Percentiles rank a stretch among this genome's conserved stretches.
Conservation (phyloP, 2,329 filamentous ascomycete genomes). For the Scytalidium lignicola region DNA sequence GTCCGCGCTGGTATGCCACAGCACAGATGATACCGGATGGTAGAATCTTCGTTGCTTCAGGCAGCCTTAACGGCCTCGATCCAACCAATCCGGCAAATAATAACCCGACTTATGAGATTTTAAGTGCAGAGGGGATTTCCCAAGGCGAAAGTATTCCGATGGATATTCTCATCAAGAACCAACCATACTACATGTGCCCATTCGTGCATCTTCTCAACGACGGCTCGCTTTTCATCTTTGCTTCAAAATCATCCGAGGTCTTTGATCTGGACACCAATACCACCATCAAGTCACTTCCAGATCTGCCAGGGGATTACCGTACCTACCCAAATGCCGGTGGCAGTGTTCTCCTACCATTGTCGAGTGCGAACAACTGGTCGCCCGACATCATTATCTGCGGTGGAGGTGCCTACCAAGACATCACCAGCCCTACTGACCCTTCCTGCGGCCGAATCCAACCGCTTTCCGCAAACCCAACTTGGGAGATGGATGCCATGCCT, state of each 20-base stretch:
- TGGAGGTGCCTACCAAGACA: conserved; percentile 54
- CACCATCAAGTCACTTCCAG: conserved; percentile 41
- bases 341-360: conserved; percentile 50
- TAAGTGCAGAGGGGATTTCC: conserved; percentile 42
- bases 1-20: conserved; percentile 55
- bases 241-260: conserved; percentile 49
- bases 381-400: conserved; percentile 54
- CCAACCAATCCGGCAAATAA: conserved; percentile 50
- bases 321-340: conserved; percentile 58
- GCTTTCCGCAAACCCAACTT: conserved; percentile 40
- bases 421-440: conserved; percentile 51
- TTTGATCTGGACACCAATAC: conserved; percentile 44
- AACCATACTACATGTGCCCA: conserved; percentile 62
- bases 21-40: conserved; percentile 54
- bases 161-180: conserved; percentile 50
- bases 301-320: conserved; percentile 50
- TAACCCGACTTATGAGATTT: conserved; percentile 58
- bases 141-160: conserved; percentile 42
- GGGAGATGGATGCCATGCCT: conserved; percentile 56
- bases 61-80: conserved; percentile 53
- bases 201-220: conserved; percentile 54
- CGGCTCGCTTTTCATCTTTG: conserved; percentile 52
- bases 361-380: conserved; percentile 45
- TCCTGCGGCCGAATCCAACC: conserved; percentile 53
- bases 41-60: conserved; percentile 53